phyloP scores from a whole-genome alignment of 805 yeast species.

The Ogataea chonburiensis region DNA sequence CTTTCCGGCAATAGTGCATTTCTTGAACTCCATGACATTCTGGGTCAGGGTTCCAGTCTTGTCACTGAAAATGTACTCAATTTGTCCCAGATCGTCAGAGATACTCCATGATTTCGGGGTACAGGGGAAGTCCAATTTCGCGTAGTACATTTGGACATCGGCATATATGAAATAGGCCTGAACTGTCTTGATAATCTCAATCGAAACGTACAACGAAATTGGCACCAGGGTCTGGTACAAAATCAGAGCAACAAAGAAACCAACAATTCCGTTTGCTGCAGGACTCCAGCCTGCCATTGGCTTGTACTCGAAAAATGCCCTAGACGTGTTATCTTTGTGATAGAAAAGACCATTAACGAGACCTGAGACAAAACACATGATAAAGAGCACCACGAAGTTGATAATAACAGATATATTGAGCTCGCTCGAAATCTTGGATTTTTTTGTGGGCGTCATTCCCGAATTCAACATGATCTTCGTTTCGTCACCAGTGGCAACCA shows the following conservation, averaged over 20 bases:
- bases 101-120: conserved; percentile 81
- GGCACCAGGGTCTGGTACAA: conserved; percentile 78
- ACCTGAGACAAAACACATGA: conserved; percentile 68
- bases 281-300: conserved; percentile 55
- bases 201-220: conserved; percentile 72
- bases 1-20: conserved; percentile 66
- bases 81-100: conserved; percentile 81
- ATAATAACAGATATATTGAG: conserved; percentile 64
- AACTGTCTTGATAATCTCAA: conserved; percentile 74
- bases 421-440: conserved; percentile 61
- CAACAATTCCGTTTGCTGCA: conserved; percentile 62
- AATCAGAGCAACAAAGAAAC: conserved; percentile 71
- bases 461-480: conserved; percentile 77
- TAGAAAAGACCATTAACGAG: conserved; percentile 67
- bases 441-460: conserved; percentile 74
- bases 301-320: conserved; percentile 58
- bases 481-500: conserved; percentile 73
- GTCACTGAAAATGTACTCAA: conserved; percentile 78
- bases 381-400: conserved; percentile 60
- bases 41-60: conserved; percentile 85
- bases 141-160: conserved; percentile 69
- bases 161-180: conserved; percentile 76
- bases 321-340: conserved; percentile 41
- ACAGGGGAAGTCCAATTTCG: conserved; percentile 68
- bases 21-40: conserved; percentile 79